Evolutionary conservation across 306 rosid genomes (phyloP).

Genomic region (Luffa acutangula): DNA sequence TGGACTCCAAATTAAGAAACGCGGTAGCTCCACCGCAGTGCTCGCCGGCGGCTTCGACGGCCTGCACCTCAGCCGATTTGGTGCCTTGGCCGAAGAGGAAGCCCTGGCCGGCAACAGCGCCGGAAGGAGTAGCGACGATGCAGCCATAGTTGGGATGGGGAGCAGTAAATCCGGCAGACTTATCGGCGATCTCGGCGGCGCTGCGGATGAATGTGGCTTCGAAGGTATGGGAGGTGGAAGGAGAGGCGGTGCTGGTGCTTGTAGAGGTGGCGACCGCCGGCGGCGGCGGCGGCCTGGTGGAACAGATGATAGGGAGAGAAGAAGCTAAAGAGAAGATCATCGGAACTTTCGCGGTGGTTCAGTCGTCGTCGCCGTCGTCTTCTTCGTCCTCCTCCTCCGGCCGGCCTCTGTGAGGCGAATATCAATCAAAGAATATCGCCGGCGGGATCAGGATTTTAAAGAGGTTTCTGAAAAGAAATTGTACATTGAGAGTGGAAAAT

Average conservation of each 20-base stretch:
- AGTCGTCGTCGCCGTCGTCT: too few relatives aligned
- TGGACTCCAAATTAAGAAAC: constrained; percentile 82
- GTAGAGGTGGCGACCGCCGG: background rate
- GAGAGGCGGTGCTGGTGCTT: background rate
- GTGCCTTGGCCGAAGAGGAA: constrained; percentile 89
- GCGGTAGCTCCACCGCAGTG: constrained; percentile 48
- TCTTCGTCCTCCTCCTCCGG: background rate
- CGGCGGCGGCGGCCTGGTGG: background rate
- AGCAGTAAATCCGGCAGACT: constrained; percentile 71
- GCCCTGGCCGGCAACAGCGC: constrained; percentile 61
- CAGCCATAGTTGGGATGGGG: constrained; percentile 95
- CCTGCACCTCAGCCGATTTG: constrained; percentile 68
- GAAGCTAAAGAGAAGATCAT: background rate
- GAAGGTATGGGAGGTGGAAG: constrained; percentile 12
- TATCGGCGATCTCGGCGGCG: constrained; percentile 61
- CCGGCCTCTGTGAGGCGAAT: too few relatives aligned
- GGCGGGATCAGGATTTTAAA: too few relatives aligned
- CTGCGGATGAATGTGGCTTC: constrained; percentile 50
- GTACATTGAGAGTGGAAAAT: too few relatives aligned
- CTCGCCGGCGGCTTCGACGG: constrained; percentile 50
- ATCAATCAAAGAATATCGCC: too few relatives aligned
- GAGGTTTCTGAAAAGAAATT: too few relatives aligned
- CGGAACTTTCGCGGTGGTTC: background rate
- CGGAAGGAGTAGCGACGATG: constrained; percentile 46
- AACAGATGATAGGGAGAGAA: background rate